These are phyloP conservation scores for Hawksworthiomyces lignivorus DNA, from an alignment of 2,329 filamentous ascomycete genomes.

Conservation along the genomic window DNA sequence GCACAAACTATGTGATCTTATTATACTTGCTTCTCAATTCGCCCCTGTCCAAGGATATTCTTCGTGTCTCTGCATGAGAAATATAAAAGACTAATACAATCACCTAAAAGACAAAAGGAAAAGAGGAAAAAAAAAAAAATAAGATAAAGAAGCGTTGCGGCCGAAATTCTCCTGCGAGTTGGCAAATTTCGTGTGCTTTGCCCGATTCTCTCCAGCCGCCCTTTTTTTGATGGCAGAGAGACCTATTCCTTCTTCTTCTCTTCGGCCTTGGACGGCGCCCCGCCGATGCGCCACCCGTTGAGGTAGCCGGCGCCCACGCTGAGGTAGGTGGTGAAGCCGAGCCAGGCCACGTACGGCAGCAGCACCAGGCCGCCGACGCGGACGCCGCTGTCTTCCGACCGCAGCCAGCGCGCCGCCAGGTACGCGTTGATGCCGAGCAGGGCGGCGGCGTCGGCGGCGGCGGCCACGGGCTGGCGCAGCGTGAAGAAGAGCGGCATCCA, in stretches of 20 bases:
- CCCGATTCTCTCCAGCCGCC: slow-evolving; percentile 20
- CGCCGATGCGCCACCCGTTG: slow-evolving; percentile 57
- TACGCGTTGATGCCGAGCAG: slow-evolving; percentile 67
- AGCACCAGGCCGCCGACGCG: slow-evolving; percentile 67
- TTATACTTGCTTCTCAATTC: too few relatives aligned
- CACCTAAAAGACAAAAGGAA: too few relatives aligned
- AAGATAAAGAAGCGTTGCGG: too few relatives aligned
- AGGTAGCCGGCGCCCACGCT: slow-evolving; percentile 60
- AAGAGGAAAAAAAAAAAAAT: too few relatives aligned
- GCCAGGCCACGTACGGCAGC: slow-evolving; percentile 77
- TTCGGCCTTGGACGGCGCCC: slow-evolving; percentile 7
- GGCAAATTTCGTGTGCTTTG: too few relatives aligned
- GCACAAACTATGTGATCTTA: too few relatives aligned
- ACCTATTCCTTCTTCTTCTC: slow-evolving; percentile 19
- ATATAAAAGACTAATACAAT: too few relatives aligned
- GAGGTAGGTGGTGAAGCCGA: slow-evolving; percentile 81
- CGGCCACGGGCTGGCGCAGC: slow-evolving; percentile 63
- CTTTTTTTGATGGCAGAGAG: too few relatives aligned
- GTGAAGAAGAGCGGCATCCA: slow-evolving; percentile 95
- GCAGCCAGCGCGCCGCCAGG: slow-evolving; percentile 64
- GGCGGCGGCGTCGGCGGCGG: slow-evolving; percentile 66
- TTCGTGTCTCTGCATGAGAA: too few relatives aligned
- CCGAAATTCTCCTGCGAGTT: too few relatives aligned
- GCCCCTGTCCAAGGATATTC: too few relatives aligned
- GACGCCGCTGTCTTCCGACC: slow-evolving; percentile 61